phyloP scores from a whole-genome alignment of 768 basidiomycete species.

The Boletus barrowsii region DNA sequence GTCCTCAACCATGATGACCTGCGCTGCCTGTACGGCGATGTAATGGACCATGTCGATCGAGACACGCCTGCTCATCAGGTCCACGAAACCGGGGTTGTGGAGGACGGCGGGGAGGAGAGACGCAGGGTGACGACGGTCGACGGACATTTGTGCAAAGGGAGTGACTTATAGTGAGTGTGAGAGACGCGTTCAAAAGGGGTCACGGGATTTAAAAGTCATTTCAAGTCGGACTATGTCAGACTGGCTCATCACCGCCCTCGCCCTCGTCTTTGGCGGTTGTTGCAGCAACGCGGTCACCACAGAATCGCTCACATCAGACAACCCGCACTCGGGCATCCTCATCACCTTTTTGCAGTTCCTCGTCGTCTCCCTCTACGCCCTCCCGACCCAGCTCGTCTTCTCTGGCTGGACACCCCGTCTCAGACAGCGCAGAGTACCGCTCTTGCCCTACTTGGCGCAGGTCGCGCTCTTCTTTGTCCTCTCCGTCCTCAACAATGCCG shows the following conservation, averaged over 20 bases:
- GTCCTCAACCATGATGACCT: slow-evolving; percentile 70
- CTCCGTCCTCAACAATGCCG: slow-evolving; percentile 86
- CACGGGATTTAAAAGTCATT: slow-evolving; percentile 28
- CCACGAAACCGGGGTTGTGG: slow-evolving; percentile 80
- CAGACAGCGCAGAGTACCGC: slow-evolving; percentile 63
- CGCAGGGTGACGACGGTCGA: slow-evolving; percentile 58
- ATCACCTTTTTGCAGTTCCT: slow-evolving; percentile 88
- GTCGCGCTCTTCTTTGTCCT: slow-evolving; percentile 77
- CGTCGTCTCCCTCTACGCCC: slow-evolving; percentile 68
- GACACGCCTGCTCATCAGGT: slow-evolving; percentile 74
- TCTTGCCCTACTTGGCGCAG: slow-evolving; percentile 72
- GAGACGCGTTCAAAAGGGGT: slow-evolving; percentile 20
- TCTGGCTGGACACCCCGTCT: slow-evolving; percentile 40
- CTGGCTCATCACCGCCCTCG: slow-evolving; percentile 63
- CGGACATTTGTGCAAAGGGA: slow-evolving; percentile 34
- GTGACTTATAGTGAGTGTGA: slow-evolving; percentile 26
- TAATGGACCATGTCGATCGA: slow-evolving; percentile 83
- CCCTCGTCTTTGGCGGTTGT: slow-evolving; percentile 87
- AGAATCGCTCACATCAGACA: slow-evolving; percentile 65
- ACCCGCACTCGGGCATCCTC: slow-evolving; percentile 73
- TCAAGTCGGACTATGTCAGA: slow-evolving; percentile 18
- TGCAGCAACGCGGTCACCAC: slow-evolving; percentile 84
- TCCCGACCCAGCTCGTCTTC: slow-evolving; percentile 57
- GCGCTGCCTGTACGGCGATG: slow-evolving; percentile 74
- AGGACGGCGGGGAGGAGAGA: slow-evolving; percentile 74